Percentiles rank a stretch among this genome's conserved stretches.
Evolutionary conservation across 2,329 filamentous ascomycete species (phyloP).

Genomic region (Fusarium chaquense): DNA sequence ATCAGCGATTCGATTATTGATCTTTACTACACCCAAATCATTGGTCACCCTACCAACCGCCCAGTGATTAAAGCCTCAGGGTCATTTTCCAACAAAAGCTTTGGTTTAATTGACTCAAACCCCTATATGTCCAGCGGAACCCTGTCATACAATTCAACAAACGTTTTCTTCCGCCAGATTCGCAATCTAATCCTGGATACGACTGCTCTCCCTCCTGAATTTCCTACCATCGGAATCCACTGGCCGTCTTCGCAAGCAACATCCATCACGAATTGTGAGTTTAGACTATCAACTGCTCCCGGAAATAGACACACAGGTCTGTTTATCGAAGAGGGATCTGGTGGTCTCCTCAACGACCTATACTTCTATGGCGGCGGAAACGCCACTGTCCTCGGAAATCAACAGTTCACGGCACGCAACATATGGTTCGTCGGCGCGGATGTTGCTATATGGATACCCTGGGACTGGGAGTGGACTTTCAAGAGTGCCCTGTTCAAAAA

Average conservation of each 20-base stretch:
- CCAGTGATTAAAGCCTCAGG: constrained; percentile 67
- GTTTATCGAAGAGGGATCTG: constrained; percentile 73
- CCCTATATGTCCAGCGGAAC: constrained; percentile 56
- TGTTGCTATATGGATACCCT: constrained; percentile 77
- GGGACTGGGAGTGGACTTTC: constrained; percentile 83
- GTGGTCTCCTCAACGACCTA: constrained; percentile 76
- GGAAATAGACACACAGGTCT: constrained; percentile 68
- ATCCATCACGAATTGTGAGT: constrained; percentile 68
- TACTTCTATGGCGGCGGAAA: constrained; percentile 77
- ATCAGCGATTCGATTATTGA: constrained; percentile 78
- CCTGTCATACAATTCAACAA: constrained; percentile 66
- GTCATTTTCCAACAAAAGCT: constrained; percentile 57
- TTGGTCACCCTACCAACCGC: constrained; percentile 74
- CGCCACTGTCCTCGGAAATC: constrained; percentile 70
- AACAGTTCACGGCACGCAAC: constrained; percentile 79
- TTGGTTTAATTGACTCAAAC: constrained; percentile 63
- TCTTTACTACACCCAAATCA: constrained; percentile 83
- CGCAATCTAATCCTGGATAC: constrained; percentile 69
- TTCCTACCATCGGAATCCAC: constrained; percentile 67
- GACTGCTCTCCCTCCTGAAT: constrained; percentile 61
- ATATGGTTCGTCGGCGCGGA: constrained; percentile 73
- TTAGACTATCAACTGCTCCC: constrained; percentile 60
- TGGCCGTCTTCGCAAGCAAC: constrained; percentile 77
- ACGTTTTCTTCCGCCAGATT: constrained; percentile 70
- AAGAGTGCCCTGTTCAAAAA: constrained; percentile 73